Evolutionary conservation across 2,329 filamentous ascomycete species (phyloP), one percentile per base, ranked within the genome.

Genomic region (Trichophyton rubrum): DNA sequence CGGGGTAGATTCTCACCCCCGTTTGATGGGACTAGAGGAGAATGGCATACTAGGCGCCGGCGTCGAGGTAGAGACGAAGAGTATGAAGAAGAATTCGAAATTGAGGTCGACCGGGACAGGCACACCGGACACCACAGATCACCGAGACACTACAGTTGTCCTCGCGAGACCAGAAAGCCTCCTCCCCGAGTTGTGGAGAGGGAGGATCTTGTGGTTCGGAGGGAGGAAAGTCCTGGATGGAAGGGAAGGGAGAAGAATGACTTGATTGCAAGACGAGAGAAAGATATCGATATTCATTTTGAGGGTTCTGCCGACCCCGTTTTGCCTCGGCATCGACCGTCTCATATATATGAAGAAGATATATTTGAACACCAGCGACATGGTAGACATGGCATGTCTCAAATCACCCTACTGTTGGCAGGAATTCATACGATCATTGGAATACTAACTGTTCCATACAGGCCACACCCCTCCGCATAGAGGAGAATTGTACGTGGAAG

Each of bases 341-440:
- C 27, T 7, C 49, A 30, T 15, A 89, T 95, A 66, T 88, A 92
- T 73, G 85, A 92, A 68, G 89, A 96, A 68, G 89, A 96, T 70
- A 85, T 95, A 62, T 91, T 95, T 65, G 95, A 89, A 0, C 89
- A 93, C 74, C 92, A 93, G 71, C 82, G 86, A 61, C 88, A 92
- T 69, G 87, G 95, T 67, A 88, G 95, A 69, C 89, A 95, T 74
- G 90, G 88, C 89, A 65, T 59, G 66, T 47, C 5, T 6, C n/a
- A 11, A 13, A 69, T 7, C 1, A 17, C 17, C 15, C 8, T n/a
- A 40, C 35, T 27, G 38, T 17, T 24, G 8, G n/a, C 13, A 40
- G n/a, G 40, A 20, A 17, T 35, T 11, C 9, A 35, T 35, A 35
- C 33, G 33, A 35, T 35, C 33, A 13, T 35, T 35, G 33, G 13